Evolutionary conservation across 371 early-diverging fungal genomes (phyloP).

Genomic region (Mucor indicus): DNA sequence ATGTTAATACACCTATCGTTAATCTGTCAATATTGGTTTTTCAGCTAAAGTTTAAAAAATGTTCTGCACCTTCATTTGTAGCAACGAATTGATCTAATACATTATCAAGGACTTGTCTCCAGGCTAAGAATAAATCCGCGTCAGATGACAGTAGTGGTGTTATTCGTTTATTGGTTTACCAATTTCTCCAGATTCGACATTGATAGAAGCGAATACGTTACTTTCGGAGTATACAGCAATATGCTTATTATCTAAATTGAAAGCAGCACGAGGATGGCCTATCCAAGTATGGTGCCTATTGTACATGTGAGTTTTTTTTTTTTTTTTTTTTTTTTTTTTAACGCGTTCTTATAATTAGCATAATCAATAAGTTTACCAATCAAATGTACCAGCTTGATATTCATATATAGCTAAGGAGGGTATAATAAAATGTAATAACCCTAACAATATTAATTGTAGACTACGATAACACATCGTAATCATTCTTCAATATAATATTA

Average conservation of each 20-base stretch:
- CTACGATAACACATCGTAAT: conserved; percentile 8
- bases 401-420: conserved; percentile 41
- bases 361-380: conserved; percentile 44
- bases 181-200: conserved; percentile 52
- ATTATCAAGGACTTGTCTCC: conserved; percentile 49
- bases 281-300: conserved; percentile 65
- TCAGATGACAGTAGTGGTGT: neutral
- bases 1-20: conserved; percentile 38
- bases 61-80: conserved; percentile 23
- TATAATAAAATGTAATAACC: conserved; percentile 5
- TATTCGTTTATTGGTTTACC: conserved; percentile 36
- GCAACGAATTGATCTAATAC: conserved; percentile 14
- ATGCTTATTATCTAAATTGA: conserved; percentile 31
- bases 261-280: conserved; percentile 48
- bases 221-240: conserved; percentile 59
- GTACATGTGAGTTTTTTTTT: neutral
- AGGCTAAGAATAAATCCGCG: conserved; percentile 21
- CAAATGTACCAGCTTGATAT: conserved; percentile 50
- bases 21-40: neutral
- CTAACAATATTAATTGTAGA: conserved; percentile 11
- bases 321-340: too few species aligned
- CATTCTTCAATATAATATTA: neutral
- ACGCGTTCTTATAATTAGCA: neutral
- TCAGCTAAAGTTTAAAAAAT: too few species aligned
- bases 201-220: conserved; percentile 61